Evolutionary conservation across 1,284 basidiomycete genomes (phyloP).

Genomic region (Entoloma clypeatum): DNA sequence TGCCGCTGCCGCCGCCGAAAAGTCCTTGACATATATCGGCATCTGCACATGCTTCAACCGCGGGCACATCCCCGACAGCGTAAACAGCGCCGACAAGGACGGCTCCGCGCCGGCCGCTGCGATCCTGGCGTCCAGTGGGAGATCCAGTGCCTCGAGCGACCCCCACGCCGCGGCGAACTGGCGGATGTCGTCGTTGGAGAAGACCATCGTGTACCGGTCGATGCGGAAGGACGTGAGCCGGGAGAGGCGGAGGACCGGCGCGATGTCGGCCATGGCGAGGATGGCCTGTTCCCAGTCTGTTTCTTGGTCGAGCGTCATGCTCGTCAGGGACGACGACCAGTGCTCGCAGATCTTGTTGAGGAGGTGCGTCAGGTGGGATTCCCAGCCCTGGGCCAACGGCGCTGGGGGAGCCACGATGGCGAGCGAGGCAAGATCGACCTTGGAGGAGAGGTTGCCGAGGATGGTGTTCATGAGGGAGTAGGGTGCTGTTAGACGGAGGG

Average conservation of each 20-base stretch:
- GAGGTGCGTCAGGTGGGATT: conserved; percentile 5
- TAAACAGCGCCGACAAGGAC: conserved; percentile 3
- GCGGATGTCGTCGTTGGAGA: conserved; percentile 5
- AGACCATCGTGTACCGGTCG: not conserved
- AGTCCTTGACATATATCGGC: conserved; percentile 1
- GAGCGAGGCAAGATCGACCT: conserved; percentile 3
- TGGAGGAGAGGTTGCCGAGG: not conserved
- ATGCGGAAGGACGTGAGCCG: conserved; percentile 6
- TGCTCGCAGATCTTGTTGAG: conserved; percentile 1
- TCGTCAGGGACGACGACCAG: conserved; percentile 1
- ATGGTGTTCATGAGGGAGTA: conserved; percentile 1
- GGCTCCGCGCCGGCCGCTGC: not conserved
- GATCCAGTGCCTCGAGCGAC: conserved; percentile 5
- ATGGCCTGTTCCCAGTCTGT: conserved; percentile 1
- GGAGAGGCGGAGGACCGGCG: conserved; percentile 5
- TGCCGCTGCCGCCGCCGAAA: not conserved
- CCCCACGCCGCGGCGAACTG: conserved; percentile 10
- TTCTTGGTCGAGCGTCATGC: conserved; percentile 9
- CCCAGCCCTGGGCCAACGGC: conserved; percentile 6
- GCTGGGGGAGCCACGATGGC: conserved; percentile 2
- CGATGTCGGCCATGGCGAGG: conserved; percentile 2
- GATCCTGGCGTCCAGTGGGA: conserved; percentile 6
- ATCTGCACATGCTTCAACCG: conserved; percentile 5
- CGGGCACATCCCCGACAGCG: conserved; percentile 8
- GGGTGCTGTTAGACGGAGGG: conserved; percentile 4